Conservation (phyloP, 345 rosid species). For the Salix udensis region DNA sequence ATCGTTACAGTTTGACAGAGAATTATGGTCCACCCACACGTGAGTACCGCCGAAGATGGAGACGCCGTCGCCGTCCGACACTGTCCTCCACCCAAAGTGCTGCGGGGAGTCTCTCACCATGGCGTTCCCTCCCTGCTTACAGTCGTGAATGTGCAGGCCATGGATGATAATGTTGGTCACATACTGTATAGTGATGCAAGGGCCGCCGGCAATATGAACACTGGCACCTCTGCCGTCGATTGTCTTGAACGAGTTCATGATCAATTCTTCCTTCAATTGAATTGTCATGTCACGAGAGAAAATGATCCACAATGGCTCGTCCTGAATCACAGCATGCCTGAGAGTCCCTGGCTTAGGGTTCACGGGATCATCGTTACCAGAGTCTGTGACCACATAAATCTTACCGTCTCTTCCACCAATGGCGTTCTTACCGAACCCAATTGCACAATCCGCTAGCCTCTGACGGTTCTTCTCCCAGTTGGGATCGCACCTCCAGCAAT, state of each 20-base stretch:
- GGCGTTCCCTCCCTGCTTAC: slow-evolving; percentile 33
- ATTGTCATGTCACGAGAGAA: slow-evolving; percentile 27
- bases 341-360: slow-evolving; percentile 29
- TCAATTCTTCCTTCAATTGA: slow-evolving; percentile 23
- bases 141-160: slow-evolving; percentile 28
- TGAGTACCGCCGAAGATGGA: slow-evolving; percentile 30
- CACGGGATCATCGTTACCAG: slow-evolving; percentile 18
- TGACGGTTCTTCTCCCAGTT: slow-evolving; percentile 32
- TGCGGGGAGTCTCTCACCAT: slow-evolving; percentile 26
- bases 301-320: slow-evolving; percentile 33
- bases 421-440: slow-evolving; percentile 31
- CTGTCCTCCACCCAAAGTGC: slow-evolving; percentile 32
- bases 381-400: slow-evolving; percentile 28
- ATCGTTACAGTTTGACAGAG: slow-evolving; percentile 20
- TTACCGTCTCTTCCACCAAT: slow-evolving; percentile 28
- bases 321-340: slow-evolving; percentile 27
- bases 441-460: slow-evolving; percentile 23
- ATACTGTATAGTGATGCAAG: slow-evolving; percentile 26
- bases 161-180: slow-evolving; percentile 31
- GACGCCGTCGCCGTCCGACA: slow-evolving; percentile 31
- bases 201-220: slow-evolving; percentile 28
- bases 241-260: slow-evolving; percentile 33
- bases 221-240: slow-evolving; percentile 31
- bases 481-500: slow-evolving; percentile 32
- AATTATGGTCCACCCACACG: slow-evolving; percentile 27